Conservation (phyloP, 139 green algal genomes). For the Gonium pectorale region DNA sequence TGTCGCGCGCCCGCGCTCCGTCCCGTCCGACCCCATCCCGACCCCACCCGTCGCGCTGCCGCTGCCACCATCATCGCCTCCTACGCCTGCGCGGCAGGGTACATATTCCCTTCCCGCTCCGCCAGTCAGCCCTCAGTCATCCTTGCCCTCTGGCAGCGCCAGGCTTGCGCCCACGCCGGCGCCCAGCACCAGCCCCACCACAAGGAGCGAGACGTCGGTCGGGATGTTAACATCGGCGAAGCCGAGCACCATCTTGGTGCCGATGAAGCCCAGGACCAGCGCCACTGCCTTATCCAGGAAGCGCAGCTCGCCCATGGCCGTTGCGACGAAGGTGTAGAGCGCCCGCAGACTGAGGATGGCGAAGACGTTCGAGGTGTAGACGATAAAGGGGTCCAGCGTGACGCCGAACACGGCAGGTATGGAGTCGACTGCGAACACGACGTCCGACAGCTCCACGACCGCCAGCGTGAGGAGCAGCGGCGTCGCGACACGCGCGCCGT, state of each 20-base stretch:
- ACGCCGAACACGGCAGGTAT: constrained; percentile 89
- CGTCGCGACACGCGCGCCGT: constrained; percentile 73
- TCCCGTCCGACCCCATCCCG: too few species aligned
- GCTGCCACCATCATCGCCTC: too few species aligned
- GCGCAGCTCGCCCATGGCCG: constrained; percentile 66
- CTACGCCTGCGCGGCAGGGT: too few species aligned
- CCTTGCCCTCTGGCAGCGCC: constrained; percentile 53
- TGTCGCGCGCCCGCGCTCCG: too few species aligned
- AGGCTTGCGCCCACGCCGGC: constrained; percentile 83
- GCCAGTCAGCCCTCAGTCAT: constrained; percentile 23
- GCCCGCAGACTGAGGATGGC: constrained; percentile 87
- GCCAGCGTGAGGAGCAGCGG: constrained; percentile 93
- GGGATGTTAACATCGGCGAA: constrained; percentile 80
- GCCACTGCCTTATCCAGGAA: constrained; percentile 91
- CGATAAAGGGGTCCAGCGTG: constrained; percentile 96
- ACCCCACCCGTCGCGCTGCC: too few species aligned
- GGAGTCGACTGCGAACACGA: constrained; percentile 94
- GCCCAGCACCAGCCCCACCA: constrained; percentile 79
- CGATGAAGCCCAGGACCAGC: constrained; percentile 89
- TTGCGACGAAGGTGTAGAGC: constrained; percentile 79
- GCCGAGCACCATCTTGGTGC: constrained; percentile 85
- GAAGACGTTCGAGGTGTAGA: constrained; percentile 97
- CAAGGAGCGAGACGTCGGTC: constrained; percentile 79
- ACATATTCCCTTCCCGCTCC: too few species aligned
- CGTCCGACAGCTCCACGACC: constrained; percentile 93